A percentile compares a stretch with the other conserved stretches of the same genome.
Conservation (phyloP, 768 basidiomycete genomes). For the Cystofilobasidium macerans region DNA sequence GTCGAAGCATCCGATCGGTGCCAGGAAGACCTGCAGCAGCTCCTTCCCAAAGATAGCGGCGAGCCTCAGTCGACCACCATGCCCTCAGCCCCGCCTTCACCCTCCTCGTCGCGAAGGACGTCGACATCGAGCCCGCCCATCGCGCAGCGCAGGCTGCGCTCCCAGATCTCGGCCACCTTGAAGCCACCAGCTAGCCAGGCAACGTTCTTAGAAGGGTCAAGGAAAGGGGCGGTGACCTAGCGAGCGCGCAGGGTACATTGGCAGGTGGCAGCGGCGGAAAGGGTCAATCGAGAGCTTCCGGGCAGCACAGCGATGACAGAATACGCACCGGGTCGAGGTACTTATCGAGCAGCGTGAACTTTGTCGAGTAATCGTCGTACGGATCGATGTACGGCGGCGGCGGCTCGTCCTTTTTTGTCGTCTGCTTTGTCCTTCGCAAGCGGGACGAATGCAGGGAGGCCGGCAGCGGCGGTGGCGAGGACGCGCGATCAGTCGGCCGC, state of each 20-base stretch:
- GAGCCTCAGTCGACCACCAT: slow-evolving; percentile 5
- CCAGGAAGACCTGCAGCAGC: too few relatives aligned
- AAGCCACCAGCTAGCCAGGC: slow-evolving; percentile 75
- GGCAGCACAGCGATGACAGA: not conserved
- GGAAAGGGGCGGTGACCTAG: slow-evolving; percentile 37
- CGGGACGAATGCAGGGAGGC: slow-evolving; percentile 27
- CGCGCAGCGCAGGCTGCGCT: slow-evolving; percentile 60
- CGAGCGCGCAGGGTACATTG: slow-evolving; percentile 44
- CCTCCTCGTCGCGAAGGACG: not conserved
- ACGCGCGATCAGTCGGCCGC: not conserved
- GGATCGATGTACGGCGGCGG: slow-evolving; percentile 21
- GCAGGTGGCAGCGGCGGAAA: slow-evolving; percentile 44
- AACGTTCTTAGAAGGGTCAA: slow-evolving; percentile 39
- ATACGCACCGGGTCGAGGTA: slow-evolving; percentile 14
- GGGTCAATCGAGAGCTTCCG: slow-evolving; percentile 43
- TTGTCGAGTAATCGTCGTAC: slow-evolving; percentile 11
- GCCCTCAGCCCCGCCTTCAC: slow-evolving; percentile 5
- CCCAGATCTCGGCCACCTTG: slow-evolving; percentile 71
- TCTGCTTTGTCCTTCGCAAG: not conserved
- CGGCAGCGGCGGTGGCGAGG: slow-evolving; percentile 5
- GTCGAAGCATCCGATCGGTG: too few relatives aligned
- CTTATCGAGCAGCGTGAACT: not conserved
- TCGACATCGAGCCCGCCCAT: slow-evolving; percentile 50
- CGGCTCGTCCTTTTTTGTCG: not conserved
- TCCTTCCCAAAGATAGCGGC: too few relatives aligned